Base-by-base conservation (phyloP, 148 eudicot genomes). In the Spergularia bocconei region DNA sequence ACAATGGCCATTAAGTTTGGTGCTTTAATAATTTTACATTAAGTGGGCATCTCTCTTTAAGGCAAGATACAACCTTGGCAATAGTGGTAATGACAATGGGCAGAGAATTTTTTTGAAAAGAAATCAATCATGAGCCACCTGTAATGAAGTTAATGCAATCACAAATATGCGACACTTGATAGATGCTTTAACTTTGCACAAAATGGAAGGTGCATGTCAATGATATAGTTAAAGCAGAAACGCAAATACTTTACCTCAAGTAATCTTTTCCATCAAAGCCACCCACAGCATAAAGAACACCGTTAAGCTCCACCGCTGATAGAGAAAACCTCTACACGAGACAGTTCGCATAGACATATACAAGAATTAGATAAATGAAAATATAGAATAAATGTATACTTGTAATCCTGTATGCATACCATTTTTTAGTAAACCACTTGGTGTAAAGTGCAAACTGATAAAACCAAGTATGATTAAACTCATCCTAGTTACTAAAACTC, bases 201-300 rank as follows among this genome's bases (percentile, higher is more conserved):
- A 25, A 9, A 59, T 52, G 63, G 25, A 33, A 57, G 29, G 78
- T 33, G 25, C 70, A 23, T 61, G 2, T 53, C 54, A 53, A 25
- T 64, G 71, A 76, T 57, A 69, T 56, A 73, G 50, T 25, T 61
- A 15, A 78, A 6, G 55, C 59, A 75, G 17, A 50, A 15, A 52
- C 71, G 57, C 67, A 77, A 70, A n/a, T 41, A 52, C 41, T 62
- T 81, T 83, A 93, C 98, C 85, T 85, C 84, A 93, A 75, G 80
- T 89, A 93, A 11, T 78, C 59, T 7, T 62, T 74, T 72, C 98
- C 97, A 64, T 93, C 89, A 73, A 69, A 91, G 67, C 98, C 98
- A 65, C 98, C 98, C 47, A 83, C 87, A 67, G 90, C 97, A 84
- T 93, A 93, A 48, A 93, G 56, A 53, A 79, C 85, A 75, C 91